Percentiles rank a stretch among this genome's conserved stretches.
phyloP scores from a whole-genome alignment of 2,329 filamentous ascomycete genomes.

The Diaporthe citriasiana region DNA sequence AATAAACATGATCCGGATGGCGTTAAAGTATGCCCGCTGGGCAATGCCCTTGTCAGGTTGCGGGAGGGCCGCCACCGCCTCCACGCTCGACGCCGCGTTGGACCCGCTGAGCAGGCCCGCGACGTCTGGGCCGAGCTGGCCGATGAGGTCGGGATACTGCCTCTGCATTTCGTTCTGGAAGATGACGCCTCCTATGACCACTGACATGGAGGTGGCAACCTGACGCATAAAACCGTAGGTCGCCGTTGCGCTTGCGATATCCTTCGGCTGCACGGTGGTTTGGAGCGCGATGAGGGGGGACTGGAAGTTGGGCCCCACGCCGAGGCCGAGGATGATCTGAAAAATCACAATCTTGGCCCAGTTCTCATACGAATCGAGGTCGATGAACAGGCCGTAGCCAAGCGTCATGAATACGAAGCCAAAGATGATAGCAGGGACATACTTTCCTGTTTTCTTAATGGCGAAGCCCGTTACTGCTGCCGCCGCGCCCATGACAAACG shows the following conservation, averaged over 20 bases:
- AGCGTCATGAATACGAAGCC: slow-evolving; percentile 69
- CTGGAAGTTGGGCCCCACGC: slow-evolving; percentile 75
- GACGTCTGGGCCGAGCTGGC: slow-evolving; percentile 53
- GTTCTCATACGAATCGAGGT: slow-evolving; percentile 65
- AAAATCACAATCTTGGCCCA: slow-evolving; percentile 65
- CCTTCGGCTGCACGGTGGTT: slow-evolving; percentile 68
- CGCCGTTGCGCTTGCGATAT: slow-evolving; percentile 74
- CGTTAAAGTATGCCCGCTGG: slow-evolving; percentile 62
- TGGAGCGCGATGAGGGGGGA: slow-evolving; percentile 75
- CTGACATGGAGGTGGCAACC: slow-evolving; percentile 68
- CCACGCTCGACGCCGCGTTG: slow-evolving; percentile 72
- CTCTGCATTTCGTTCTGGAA: slow-evolving; percentile 58
- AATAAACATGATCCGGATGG: slow-evolving; percentile 70
- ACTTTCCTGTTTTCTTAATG: slow-evolving; percentile 70
- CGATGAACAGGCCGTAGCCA: slow-evolving; percentile 70
- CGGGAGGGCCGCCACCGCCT: slow-evolving; percentile 67
- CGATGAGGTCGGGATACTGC: slow-evolving; percentile 50
- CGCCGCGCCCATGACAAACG: slow-evolving; percentile 60
- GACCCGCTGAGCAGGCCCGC: slow-evolving; percentile 69
- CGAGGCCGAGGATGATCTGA: slow-evolving; percentile 72
- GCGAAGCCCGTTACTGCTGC: slow-evolving; percentile 58
- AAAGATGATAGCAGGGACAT: slow-evolving; percentile 66
- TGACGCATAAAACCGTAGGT: slow-evolving; percentile 73
- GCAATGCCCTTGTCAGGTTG: slow-evolving; percentile 59
- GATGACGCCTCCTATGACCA: slow-evolving; percentile 67